Evolutionary conservation across 1,139 yeast species (phyloP), one percentile per base, ranked within the genome.

Genomic region (Suhomyces terraborum): DNA sequence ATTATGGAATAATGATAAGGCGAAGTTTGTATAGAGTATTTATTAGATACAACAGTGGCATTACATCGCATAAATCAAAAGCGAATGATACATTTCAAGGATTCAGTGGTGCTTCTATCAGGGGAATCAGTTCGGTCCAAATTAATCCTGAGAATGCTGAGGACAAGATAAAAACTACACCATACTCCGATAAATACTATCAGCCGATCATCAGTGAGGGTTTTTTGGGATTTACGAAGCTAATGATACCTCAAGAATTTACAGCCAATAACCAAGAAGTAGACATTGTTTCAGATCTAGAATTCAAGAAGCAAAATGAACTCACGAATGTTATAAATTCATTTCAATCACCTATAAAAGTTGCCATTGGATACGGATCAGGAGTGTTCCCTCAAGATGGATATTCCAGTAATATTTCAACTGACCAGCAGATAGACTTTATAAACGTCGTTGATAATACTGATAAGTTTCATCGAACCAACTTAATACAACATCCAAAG

Each of bases 361-460:
- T 76, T 52, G 84, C 93, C 1, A 84, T 91, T 61, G 99, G 98
- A 0, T 94, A 94, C 61, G 99, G 99, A 1, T 86, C 95, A 7
- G 97, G 96, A 4, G 96, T 94, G 0, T 86, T 94, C 53, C 76
- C 82, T 22, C 98, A 94, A 60, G 55, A 53, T 4, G 89, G 89
- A 4, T 78, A 80, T 21, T 58, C 61, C 24, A 54, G 61, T 21
- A 54, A 17, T 34, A 19, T 7, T 46, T 50, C 19, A 6, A 23
- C 12, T 68, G 74, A 37, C 12, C 30, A 89, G 1, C 98, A 93
- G 61, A 77, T 88, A 9, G 98, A 94, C 58, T 66, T 93, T 62
- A 86, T 93, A n/a, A 82, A 86, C 55, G 86, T 88, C 1, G 98
- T 91, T 3, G 74, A 84, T 1, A 78, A 83, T 57, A 79, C 94